Evolutionary conservation across 169 alveolate genomes (phyloP), one percentile per base, ranked within the genome.

Genomic region (Plasmodium gaboni): DNA sequence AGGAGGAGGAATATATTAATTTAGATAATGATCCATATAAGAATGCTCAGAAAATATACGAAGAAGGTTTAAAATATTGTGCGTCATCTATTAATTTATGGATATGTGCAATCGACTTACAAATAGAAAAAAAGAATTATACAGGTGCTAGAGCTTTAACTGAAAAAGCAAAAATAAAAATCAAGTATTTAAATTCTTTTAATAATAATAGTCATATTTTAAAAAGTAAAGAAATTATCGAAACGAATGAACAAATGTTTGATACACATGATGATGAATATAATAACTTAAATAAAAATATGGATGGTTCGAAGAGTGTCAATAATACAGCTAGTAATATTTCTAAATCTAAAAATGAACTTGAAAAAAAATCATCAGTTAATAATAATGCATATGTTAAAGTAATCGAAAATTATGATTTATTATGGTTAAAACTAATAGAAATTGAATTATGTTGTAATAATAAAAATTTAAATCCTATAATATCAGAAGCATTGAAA

Each of bases 401-500:
- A 28, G 88, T 93, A 44, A 78, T 91, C 74, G 87, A 83, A 46
- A 89, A 85, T 42, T 93, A 93, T 55, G 98, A 98, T 22, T 94
- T 96, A 59, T 92, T 98, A 9, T 98, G 99, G 99, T 76, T 94
- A 42, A 96, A 93, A 68, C 96, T 98, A 28, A 97, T 98, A 10
- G 94, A 95, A 73, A 95, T 98, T 5, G 99, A 98, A 94, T 96
- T 95, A 87, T 94, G 97, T n/a, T 98, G 98, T 64, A 97, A 97
- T 92, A 88, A 80, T 50, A 94, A 97, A 57, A 96, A 96, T 59
- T 97, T 99, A 12, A 94, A 96, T 73, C 97, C 96, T 89, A 87
- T 97, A 64, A 94, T 97, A 42, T 94, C 99, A 8, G 95, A 96
- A 78, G 99, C 99, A 1, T 85, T 98, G 15, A 97, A 98, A 91